These are phyloP conservation scores for Aureobasidium vineae DNA, from an alignment of 2,329 filamentous ascomycete species.

Conservation along the genomic window DNA sequence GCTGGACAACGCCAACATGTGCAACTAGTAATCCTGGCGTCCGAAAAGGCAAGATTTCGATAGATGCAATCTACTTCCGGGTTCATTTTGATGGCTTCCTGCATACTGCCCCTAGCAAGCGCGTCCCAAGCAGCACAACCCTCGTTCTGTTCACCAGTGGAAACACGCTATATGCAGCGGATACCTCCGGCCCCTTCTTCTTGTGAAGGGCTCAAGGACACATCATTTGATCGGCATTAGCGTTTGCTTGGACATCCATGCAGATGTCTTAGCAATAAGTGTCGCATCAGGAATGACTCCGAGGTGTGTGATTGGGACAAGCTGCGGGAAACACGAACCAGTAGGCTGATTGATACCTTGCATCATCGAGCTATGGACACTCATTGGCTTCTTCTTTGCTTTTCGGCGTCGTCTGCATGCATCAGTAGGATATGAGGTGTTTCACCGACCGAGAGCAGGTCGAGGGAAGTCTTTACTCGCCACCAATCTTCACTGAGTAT, in stretches of 20 bases:
- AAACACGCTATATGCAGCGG: not conserved
- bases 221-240: not conserved
- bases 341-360: not conserved
- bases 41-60: not conserved
- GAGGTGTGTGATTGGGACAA: not conserved
- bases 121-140: not conserved
- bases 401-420: not conserved
- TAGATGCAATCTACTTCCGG: constrained; percentile 1
- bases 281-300: not conserved
- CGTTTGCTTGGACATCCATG: not conserved
- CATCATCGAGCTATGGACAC: not conserved
- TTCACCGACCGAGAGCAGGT: not conserved
- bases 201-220: not conserved
- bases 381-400: not conserved
- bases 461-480: not conserved
- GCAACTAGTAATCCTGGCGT: constrained; percentile 2
- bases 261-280: not conserved
- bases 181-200: not conserved
- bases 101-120: not conserved
- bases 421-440: not conserved
- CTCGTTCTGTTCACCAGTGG: not conserved
- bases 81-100: not conserved
- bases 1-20: not conserved
- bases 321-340: not conserved
- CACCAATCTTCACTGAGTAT: not conserved